Percentiles rank a stretch among this genome's conserved stretches.
Evolutionary conservation across 2,329 filamentous ascomycete genomes (phyloP).

Genomic region (Colletotrichum cereale): DNA sequence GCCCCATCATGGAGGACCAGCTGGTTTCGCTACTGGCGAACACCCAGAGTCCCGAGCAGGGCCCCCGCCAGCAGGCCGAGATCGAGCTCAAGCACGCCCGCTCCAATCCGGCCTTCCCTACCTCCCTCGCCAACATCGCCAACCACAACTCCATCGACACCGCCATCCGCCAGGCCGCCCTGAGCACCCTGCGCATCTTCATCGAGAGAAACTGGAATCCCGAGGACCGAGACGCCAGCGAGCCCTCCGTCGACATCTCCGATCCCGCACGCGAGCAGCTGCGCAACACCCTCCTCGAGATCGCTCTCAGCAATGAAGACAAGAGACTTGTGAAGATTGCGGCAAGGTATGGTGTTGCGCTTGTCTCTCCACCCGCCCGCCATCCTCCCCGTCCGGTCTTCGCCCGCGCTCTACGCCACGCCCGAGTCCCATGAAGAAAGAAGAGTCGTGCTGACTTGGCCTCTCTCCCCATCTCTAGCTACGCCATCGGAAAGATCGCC

Average conservation of each 20-base stretch:
- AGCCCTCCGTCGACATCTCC: conserved; percentile 72
- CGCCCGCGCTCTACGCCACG: background rate
- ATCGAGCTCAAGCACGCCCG: conserved; percentile 81
- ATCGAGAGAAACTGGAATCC: conserved; percentile 87
- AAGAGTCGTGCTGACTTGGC: conserved; percentile 31
- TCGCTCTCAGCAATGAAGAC: conserved; percentile 78
- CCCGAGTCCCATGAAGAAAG: background rate
- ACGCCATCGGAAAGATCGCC: conserved; percentile 92
- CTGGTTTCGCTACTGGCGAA: conserved; percentile 89
- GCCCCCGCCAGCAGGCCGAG: conserved; percentile 87
- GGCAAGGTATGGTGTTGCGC: conserved; percentile 73
- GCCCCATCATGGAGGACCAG: conserved; percentile 84
- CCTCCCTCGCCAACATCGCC: conserved; percentile 84
- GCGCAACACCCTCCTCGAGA: conserved; percentile 79
- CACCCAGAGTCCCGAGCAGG: conserved; percentile 83
- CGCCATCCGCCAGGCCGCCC: conserved; percentile 84
- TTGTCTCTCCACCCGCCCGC: background rate
- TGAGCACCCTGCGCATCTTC: conserved; percentile 84
- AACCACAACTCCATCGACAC: conserved; percentile 79
- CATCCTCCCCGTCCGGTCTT: background rate
- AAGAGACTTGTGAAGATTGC: conserved; percentile 90
- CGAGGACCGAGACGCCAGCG: conserved; percentile 77
- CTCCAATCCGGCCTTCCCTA: conserved; percentile 77
- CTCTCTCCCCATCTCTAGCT: conserved; percentile 55
- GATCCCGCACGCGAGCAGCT: conserved; percentile 81